Base-by-base conservation (phyloP, 345 rosid species). In the Gossypium raimondii region DNA sequence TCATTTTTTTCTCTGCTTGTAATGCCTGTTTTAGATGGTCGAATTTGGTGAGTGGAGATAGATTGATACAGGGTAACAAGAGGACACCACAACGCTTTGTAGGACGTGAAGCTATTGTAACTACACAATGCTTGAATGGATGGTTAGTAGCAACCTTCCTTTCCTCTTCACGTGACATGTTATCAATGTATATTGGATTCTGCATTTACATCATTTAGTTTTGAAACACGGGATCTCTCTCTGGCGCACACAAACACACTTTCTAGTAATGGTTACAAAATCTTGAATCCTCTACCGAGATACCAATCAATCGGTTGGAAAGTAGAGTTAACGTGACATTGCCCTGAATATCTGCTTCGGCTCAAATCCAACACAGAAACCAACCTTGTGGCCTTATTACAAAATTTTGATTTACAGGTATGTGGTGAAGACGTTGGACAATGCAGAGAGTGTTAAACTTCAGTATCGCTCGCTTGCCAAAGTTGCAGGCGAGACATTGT, bases 71-170 rank as follows among this genome's bases (percentile, higher is more conserved):
- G 98, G 98, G 98, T 73, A 93, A 93, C 94, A 93, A 90, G 82
- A 89, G 98, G 85, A 93, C 96, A 11, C 98, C 97, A 5, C 87
- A 84, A 75, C 89, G 93, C 63, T 93, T 93, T 87, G 98, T 93
- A 47, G 98, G 97, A 76, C 97, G 98, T 34, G 90, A 88, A 83
- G 97, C 98, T 62, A 86, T 91, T 63, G 93, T 91, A 65, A 93
- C 93, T 77, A 89, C 98, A 17, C 98, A 92, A 53, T 93, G 98
- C 95, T 82, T 93, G 80, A 92, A 93, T 78, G 98, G 97, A 89
- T 93, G 98, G 97, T 93, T 66, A 70, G 90, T 86, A 55, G 44
- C 58, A n/a, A n/a, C 17, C 59, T 27, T 73, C 38, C 62, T 14
- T 76, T n/a, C 45, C 5, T 61, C 25, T 63, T 25, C 47, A 11